Base-by-base conservation (phyloP, 2,329 filamentous ascomycete genomes). In the Diaporthe humulicola region DNA sequence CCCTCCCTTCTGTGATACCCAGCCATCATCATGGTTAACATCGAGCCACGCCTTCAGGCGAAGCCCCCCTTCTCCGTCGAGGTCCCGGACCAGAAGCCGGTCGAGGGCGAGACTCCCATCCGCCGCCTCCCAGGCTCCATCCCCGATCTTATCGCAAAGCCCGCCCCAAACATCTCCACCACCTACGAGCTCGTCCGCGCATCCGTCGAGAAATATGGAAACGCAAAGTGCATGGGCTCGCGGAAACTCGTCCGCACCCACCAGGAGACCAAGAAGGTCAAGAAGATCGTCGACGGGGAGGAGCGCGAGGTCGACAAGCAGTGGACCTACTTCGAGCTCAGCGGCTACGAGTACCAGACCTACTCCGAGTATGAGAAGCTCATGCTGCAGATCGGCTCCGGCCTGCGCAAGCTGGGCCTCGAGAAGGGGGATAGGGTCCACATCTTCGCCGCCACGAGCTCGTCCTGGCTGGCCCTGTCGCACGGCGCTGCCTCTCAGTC, bases 251-350 rank as follows among this genome's bases (percentile, higher is more conserved):
- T 97, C 84, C 90, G 93, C 84, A 93, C 92, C 48, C 94, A 97
- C 83, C 89, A 92, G 79, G 95, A 97, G 86, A 94, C 91, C 80
- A 97, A 96, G 88, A 96, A 95, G 88, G 87, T 97, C 83, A 97
- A 96, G 90, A 97, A 96, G 89, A 89, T 95, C 74, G 87, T 97
- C 58, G 94, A 97, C 82, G 95, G 95, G 77, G 89, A 93, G 80
- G 93, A 96, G 87, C 86, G 90, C 80, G 90, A 95, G 84, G 90
- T 96, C 38, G 93, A 96, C 83, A 97, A 97, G 91, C 77, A 94
- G 81, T 97, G 95, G 95, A 93, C 92, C 73, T 97, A 94, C 85
- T 97, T 95, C 82, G 95, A 97, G 87, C 91, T 96, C 79, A 93
- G 93, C 82, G 88, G 87, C 70, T 97, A 96, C 87, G 90, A 91